Conservation (phyloP, 1,284 basidiomycete genomes). For the Ustilago crameri region DNA sequence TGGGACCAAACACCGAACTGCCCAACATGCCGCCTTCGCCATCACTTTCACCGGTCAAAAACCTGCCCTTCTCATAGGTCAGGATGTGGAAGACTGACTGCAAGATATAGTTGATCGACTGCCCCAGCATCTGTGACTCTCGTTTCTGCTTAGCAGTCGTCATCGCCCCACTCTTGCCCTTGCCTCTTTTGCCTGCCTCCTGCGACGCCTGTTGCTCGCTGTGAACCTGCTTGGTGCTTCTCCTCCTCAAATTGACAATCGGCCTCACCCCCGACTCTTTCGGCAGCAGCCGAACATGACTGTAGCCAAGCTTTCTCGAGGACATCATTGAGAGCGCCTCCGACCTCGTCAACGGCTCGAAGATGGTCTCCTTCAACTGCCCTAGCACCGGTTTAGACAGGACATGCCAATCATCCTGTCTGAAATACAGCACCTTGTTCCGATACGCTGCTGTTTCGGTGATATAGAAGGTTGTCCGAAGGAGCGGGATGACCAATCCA, state of each 20-base stretch:
- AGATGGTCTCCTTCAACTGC: conserved; percentile 73
- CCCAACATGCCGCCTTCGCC: conserved; percentile 21
- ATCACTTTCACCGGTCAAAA: conserved; percentile 4
- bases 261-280: conserved; percentile 94
- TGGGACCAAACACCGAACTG: conserved; percentile 58
- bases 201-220: conserved; percentile 11
- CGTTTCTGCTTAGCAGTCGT: conserved; percentile 18
- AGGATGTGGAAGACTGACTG: conserved; percentile 73
- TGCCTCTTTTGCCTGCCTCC: background rate
- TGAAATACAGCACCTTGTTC: conserved; percentile 89
- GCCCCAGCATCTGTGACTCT: conserved; percentile 57
- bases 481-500: conserved; percentile 80
- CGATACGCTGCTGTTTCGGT: conserved; percentile 90
- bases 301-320: conserved; percentile 75
- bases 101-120: conserved; percentile 87
- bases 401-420: conserved; percentile 88
- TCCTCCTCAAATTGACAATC: conserved; percentile 87
- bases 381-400: conserved; percentile 84
- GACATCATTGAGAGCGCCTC: conserved; percentile 67
- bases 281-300: conserved; percentile 87
- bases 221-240: conserved; percentile 62
- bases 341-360: conserved; percentile 42
- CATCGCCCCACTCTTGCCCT: background rate
- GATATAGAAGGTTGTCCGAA: conserved; percentile 92
- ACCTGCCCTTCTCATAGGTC: conserved; percentile 49